These are phyloP conservation scores for Croton laevigatus DNA, from an alignment of 441 rosid genomes.

Conservation along the genomic window DNA sequence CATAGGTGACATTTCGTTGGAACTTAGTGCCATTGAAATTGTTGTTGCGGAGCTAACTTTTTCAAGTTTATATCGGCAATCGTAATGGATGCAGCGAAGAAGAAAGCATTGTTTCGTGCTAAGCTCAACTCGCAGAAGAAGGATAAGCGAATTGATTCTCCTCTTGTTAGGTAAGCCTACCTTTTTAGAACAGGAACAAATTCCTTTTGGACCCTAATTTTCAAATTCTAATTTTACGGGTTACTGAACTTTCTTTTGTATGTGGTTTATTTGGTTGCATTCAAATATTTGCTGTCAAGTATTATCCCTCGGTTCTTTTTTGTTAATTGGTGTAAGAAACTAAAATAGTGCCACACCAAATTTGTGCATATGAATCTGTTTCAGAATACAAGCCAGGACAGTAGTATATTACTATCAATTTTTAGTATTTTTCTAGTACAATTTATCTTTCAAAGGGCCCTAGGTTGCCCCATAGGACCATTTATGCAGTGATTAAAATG, in stretches of 20 bases:
- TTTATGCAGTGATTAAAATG: not conserved
- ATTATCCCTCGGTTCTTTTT: no score
- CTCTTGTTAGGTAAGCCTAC: slow-evolving; percentile 60
- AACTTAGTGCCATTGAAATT: no score
- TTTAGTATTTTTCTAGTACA: no score
- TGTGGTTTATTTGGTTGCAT: no score
- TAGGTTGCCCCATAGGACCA: no score
- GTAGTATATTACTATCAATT: not conserved
- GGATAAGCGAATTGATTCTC: slow-evolving; percentile 72
- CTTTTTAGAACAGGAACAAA: not conserved
- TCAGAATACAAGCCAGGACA: not conserved
- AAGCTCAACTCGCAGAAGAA: slow-evolving; percentile 79
- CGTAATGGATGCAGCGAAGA: slow-evolving; percentile 82
- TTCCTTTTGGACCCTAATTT: not conserved
- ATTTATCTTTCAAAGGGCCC: no score
- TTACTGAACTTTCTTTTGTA: no score
- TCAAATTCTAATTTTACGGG: no score
- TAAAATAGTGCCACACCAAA: not conserved
- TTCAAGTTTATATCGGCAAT: no score
- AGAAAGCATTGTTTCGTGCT: slow-evolving; percentile 79
- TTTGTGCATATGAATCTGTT: not conserved
- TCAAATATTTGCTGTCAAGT: no score
- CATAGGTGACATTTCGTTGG: no score
- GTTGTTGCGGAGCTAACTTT: no score
- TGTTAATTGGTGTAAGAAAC: not conserved